Evolutionary conservation across 2,329 filamentous ascomycete species (phyloP).

Genomic region (Mollisiaceae sp.): DNA sequence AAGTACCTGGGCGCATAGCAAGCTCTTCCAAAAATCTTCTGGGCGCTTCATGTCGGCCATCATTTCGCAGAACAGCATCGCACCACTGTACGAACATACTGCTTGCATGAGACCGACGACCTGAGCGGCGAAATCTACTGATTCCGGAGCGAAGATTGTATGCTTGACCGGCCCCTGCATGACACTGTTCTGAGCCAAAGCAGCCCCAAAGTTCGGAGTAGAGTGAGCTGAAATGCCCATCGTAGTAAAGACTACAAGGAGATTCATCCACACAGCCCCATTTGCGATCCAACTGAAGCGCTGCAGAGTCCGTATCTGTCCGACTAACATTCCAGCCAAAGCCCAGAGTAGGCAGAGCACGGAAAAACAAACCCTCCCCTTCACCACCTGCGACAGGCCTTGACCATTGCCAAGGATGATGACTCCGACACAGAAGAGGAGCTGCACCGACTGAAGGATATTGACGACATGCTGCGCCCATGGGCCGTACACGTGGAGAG

Average conservation of each 20-base stretch:
- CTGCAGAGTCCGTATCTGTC: not conserved
- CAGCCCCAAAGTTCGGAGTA: not conserved
- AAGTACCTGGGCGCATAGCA: not conserved
- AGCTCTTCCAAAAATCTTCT: not conserved
- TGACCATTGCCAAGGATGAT: constrained; percentile 58
- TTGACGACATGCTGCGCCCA: constrained; percentile 53
- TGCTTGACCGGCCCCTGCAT: not conserved
- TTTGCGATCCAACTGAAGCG: not conserved
- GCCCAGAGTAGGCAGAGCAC: not conserved
- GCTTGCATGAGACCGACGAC: not conserved
- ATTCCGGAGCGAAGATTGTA: not conserved
- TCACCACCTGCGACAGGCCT: constrained; percentile 56
- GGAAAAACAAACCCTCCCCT: not conserved
- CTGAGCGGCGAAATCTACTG: not conserved
- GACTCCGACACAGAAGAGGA: constrained; percentile 56
- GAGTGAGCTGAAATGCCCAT: not conserved
- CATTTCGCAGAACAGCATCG: not conserved
- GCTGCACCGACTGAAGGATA: constrained; percentile 51
- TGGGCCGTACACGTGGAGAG: constrained; percentile 52
- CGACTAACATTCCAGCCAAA: not conserved
- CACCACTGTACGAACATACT: not conserved
- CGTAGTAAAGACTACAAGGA: not conserved
- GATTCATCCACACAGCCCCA: not conserved
- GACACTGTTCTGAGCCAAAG: not conserved
- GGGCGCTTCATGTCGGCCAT: not conserved